phyloP scores from a whole-genome alignment of 768 basidiomycete species.

The Mycena maculata region DNA sequence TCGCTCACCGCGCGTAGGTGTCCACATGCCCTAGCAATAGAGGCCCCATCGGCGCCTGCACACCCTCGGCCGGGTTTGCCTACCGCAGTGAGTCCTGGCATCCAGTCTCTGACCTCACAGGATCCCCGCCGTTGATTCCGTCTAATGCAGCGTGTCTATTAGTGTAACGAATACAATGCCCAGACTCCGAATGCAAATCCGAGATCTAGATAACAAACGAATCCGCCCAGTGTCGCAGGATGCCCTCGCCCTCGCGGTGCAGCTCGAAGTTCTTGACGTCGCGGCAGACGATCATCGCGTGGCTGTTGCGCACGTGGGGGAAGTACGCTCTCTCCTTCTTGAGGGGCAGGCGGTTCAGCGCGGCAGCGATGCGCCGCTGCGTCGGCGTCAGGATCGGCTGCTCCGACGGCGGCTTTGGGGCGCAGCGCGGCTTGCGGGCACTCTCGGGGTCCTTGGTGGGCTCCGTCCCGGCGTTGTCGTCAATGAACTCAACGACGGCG shows the following conservation, averaged over 20 bases:
- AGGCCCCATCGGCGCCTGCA: constrained; percentile 13
- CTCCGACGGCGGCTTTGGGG: constrained; percentile 30
- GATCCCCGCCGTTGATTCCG: background rate
- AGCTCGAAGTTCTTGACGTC: constrained; percentile 69
- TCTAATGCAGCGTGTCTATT: background rate
- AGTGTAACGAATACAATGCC: background rate
- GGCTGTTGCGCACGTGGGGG: constrained; percentile 67
- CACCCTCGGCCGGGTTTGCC: background rate
- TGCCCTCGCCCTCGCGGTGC: constrained; percentile 71
- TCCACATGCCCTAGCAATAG: background rate
- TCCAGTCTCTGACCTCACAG: background rate
- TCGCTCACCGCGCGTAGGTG: background rate
- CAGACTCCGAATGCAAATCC: background rate
- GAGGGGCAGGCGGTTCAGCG: constrained; percentile 77
- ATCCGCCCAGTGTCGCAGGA: constrained; percentile 49
- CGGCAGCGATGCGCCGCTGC: constrained; percentile 67
- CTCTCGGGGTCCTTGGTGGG: background rate
- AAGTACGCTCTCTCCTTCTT: constrained; percentile 81
- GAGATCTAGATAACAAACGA: constrained; percentile 17
- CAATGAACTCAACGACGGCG: constrained; percentile 69
- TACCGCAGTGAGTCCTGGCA: background rate
- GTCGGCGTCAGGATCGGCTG: constrained; percentile 64
- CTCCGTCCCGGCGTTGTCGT: constrained; percentile 49
- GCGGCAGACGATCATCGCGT: constrained; percentile 77
- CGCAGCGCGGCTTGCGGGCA: background rate